Conservation (phyloP, 1,284 basidiomycete genomes). For the Boletus hoseneyae region DNA sequence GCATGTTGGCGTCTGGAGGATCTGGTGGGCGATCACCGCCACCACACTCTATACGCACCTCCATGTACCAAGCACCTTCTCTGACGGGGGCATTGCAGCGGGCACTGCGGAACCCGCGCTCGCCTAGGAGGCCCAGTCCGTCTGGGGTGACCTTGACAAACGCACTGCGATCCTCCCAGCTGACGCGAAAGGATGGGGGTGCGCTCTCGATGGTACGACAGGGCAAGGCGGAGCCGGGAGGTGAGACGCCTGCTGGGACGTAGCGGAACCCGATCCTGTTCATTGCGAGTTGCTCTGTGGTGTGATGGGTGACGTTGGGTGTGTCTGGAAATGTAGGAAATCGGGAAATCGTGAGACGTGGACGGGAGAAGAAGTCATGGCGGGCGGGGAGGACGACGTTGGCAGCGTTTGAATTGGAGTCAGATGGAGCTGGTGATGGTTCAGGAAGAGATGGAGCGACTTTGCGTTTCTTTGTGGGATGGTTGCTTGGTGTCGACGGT, state of each 20-base stretch:
- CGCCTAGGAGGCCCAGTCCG: constrained; percentile 74
- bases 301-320: constrained; percentile 55
- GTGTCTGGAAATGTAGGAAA: constrained; percentile 59
- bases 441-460: constrained; percentile 33
- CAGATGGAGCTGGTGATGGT: constrained; percentile 47
- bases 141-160: constrained; percentile 81
- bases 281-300: constrained; percentile 65
- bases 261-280: constrained; percentile 81
- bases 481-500: constrained; percentile 31
- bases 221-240: constrained; percentile 54
- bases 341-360: constrained; percentile 66
- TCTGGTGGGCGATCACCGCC: constrained; percentile 55
- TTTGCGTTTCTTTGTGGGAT: constrained; percentile 40
- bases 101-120: constrained; percentile 88
- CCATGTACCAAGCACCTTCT: constrained; percentile 94
- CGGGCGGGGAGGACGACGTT: constrained; percentile 57
- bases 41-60: constrained; percentile 78
- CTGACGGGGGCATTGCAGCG: constrained; percentile 87
- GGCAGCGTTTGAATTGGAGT: constrained; percentile 25
- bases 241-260: constrained; percentile 72
- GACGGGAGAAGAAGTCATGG: constrained; percentile 61
- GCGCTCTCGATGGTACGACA: constrained; percentile 79
- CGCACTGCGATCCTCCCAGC: constrained; percentile 85
- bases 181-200: constrained; percentile 64
- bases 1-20: constrained; percentile 41